phyloP scores from a whole-genome alignment of 306 rosid species.

The Gleditsia sinensis region DNA sequence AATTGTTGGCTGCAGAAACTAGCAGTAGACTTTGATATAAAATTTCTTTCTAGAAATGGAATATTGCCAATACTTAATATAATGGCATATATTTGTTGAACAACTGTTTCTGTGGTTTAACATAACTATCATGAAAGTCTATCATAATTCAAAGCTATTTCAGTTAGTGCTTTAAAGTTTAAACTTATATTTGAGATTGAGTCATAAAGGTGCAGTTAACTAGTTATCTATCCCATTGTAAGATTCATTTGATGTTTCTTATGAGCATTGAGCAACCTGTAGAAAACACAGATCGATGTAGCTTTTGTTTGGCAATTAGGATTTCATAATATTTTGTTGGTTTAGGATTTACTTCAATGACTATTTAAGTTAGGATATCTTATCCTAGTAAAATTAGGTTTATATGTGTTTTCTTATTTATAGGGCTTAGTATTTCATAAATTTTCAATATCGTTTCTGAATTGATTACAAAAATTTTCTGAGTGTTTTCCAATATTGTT shows the following conservation, averaged over 20 bases:
- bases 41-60: background rate
- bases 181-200: conserved; percentile 14
- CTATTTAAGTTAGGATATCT: background rate
- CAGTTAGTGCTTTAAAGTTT: conserved; percentile 17
- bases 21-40: conserved; percentile 1
- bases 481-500: background rate
- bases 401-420: background rate
- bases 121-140: background rate
- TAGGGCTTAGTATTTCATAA: background rate
- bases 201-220: background rate
- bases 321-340: background rate
- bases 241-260: conserved; percentile 2
- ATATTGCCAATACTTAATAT: background rate
- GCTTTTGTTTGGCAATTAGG: background rate
- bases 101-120: conserved; percentile 4
- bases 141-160: background rate
- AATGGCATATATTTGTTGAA: background rate
- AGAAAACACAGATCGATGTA: background rate
- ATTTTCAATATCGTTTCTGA: background rate
- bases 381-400: background rate
- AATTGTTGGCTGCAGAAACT: background rate
- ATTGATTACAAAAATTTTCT: background rate
- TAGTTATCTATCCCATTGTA: conserved; percentile 11
- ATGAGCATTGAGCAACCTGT: background rate
- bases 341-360: no score